A percentile compares a stretch with the other conserved stretches of the same genome.
Evolutionary conservation across 148 eudicot genomes (phyloP).

Genomic region (Gaultheria prostrata): DNA sequence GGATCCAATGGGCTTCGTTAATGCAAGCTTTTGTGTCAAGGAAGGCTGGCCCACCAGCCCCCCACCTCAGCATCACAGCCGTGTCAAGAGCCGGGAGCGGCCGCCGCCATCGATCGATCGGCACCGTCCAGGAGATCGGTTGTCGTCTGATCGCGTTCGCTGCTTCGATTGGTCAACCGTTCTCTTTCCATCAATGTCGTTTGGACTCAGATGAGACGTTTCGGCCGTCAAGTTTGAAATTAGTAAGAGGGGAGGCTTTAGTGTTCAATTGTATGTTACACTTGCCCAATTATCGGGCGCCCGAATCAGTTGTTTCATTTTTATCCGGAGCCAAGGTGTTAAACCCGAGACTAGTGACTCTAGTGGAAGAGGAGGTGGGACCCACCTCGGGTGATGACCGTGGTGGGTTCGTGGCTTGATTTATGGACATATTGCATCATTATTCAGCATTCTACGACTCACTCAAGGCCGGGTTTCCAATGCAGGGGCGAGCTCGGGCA

Average conservation of each 20-base stretch:
- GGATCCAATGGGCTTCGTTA: slow-evolving; percentile 55
- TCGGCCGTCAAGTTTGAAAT: slow-evolving; percentile 30
- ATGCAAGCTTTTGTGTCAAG: slow-evolving; percentile 55
- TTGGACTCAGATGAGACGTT: slow-evolving; percentile 39
- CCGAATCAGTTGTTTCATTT: slow-evolving; percentile 40
- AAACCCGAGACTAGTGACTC: slow-evolving; percentile 38
- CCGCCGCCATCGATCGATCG: slow-evolving; percentile 27
- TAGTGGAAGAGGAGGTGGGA: slow-evolving; percentile 48
- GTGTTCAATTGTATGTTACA: slow-evolving; percentile 48
- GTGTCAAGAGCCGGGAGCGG: slow-evolving; percentile 34
- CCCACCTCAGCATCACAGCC: slow-evolving; percentile 53
- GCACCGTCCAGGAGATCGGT: slow-evolving; percentile 49
- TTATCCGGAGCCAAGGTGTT: slow-evolving; percentile 36
- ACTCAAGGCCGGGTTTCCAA: slow-evolving; percentile 46
- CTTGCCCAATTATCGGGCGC: slow-evolving; percentile 37
- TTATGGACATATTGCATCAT: slow-evolving; percentile 49
- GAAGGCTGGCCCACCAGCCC: slow-evolving; percentile 39
- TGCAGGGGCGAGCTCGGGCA: slow-evolving; percentile 49
- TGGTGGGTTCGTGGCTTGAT: slow-evolving; percentile 37
- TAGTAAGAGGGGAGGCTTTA: slow-evolving; percentile 47
- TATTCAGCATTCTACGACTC: slow-evolving; percentile 49
- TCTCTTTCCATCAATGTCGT: slow-evolving; percentile 48
- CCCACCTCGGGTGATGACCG: slow-evolving; percentile 3
- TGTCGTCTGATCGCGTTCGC: slow-evolving; percentile 42
- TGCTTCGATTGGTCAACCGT: slow-evolving; percentile 40